Conservation (phyloP, 805 yeast species). For the Candida morakotiae region DNA sequence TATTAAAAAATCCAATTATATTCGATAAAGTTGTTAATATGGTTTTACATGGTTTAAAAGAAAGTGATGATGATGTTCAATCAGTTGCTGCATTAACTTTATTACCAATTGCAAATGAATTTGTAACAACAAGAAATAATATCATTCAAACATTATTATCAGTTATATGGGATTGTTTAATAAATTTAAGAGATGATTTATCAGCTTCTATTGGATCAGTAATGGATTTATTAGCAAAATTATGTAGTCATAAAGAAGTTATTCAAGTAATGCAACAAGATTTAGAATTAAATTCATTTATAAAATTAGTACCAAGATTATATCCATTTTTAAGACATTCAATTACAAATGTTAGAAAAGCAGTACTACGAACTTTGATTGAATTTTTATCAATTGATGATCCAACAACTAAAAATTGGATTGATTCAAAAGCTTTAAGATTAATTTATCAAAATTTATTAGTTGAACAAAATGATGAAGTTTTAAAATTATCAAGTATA, state of each 20-base stretch:
- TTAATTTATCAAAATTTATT: conserved; percentile 81
- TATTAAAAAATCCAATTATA: conserved; percentile 52
- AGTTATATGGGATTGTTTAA: conserved; percentile 88
- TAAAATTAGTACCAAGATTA: conserved; percentile 77
- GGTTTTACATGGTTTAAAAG: conserved; percentile 78
- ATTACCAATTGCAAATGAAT: conserved; percentile 84
- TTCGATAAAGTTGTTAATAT: conserved; percentile 73
- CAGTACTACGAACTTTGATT: conserved; percentile 74
- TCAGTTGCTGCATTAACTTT: conserved; percentile 94
- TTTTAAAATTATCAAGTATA: conserved; percentile 55
- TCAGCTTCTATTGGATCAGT: conserved; percentile 94
- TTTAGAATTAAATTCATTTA: conserved; percentile 59
- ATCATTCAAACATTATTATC: conserved; percentile 47
- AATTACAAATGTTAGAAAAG: conserved; percentile 82
- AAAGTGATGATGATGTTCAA: conserved; percentile 81
- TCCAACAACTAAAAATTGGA: conserved; percentile 60
- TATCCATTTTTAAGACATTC: conserved; percentile 94
- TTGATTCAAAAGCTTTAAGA: conserved; percentile 67
- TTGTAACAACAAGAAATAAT: conserved; percentile 60
- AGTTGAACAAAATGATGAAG: conserved; percentile 81
- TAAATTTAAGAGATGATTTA: conserved; percentile 83
- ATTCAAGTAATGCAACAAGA: conserved; percentile 64
- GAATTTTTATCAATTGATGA: conserved; percentile 68
- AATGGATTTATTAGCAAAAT: conserved; percentile 85
- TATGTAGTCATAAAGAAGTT: conserved; percentile 80